Evolutionary conservation across 495 filamentous ascomycete species (phyloP), one percentile per base, ranked within the genome.

Genomic region (Terfezia claveryi): DNA sequence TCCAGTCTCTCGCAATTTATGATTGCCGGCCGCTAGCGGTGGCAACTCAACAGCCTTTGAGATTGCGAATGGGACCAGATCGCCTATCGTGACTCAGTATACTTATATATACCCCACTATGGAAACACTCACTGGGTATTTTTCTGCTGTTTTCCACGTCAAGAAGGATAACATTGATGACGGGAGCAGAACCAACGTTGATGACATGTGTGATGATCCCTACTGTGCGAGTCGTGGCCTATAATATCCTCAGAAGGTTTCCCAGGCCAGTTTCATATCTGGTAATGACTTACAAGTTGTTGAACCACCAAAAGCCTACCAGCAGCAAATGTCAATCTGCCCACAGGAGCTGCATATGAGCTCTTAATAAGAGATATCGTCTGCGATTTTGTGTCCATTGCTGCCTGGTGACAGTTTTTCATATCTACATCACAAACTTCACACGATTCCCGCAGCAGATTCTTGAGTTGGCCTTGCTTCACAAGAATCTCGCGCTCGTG

Each of bases 401-500:
- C 77, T 8, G 85, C 80, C 55, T 81, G 71, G 64, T 94, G 91
- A 61, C 82, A 93, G 50, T 71, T 64, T 44, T 83, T 80, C 51
- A 98, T 68, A 63, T 89, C 81, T 32, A 75, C 65, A 59, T 94
- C 84, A 65, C 91, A 98, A 41, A 83, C 79, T 17, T 78, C 69
- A 64, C 91, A 98, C 7, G 82, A 64, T 59, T 93, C 85, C 4
- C 87, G 75, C 67, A 89, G 89, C 60, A 98, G 76, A 66, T 89
- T 93, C 38, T 75, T 85, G 56, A 98, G 70, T 67, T 91, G 87
- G 2, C 83, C 85, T 65, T 96, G 86, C 0, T 87, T 92, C n/a
- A 94, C 61, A 63, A 89, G 86, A 49, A 96, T 83, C 60, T 85
- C 79, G 65, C 88, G 89, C 69, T 96, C 89, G 59, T 95, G 88